phyloP scores from a whole-genome alignment of 2,329 filamentous ascomycete genomes.

The Botrytis porri region DNA sequence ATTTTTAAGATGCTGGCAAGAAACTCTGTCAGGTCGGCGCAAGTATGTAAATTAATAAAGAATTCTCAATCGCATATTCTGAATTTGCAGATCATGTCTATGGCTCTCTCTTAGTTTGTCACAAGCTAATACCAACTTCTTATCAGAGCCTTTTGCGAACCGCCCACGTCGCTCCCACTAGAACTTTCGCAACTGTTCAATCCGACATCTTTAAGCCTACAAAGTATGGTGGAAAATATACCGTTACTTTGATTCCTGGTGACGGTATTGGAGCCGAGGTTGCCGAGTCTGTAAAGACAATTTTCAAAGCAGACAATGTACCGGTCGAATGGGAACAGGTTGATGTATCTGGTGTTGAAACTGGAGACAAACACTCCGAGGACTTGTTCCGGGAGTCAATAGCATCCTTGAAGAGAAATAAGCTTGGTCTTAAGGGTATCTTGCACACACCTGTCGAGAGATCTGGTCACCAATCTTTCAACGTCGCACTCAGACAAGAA shows the following conservation, averaged over 20 bases:
- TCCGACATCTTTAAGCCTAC: slow-evolving; percentile 99
- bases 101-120: slow-evolving; percentile 1
- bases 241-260: slow-evolving; percentile 95
- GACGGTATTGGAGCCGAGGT: slow-evolving; percentile 98
- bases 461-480: slow-evolving; percentile 98
- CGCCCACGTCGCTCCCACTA: slow-evolving; percentile 31
- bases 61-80: slow-evolving; percentile 31
- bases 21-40: slow-evolving; percentile 43
- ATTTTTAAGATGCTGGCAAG: slow-evolving; percentile 35
- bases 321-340: slow-evolving; percentile 99
- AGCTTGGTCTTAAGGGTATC: slow-evolving; percentile 98
- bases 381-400: slow-evolving; percentile 95
- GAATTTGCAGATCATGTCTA: slow-evolving; percentile 13
- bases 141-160: slow-evolving; percentile 39
- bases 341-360: slow-evolving; percentile 87
- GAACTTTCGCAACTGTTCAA: slow-evolving; percentile 72
- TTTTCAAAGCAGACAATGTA: slow-evolving; percentile 99
- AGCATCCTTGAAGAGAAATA: slow-evolving; percentile 94
- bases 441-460: slow-evolving; percentile 95
- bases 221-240: slow-evolving; percentile 96
- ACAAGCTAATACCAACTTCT: slow-evolving; percentile 26
- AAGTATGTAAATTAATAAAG: slow-evolving; percentile 41
- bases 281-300: slow-evolving; percentile 95
- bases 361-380: slow-evolving; percentile 80
- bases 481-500: slow-evolving; percentile 97